These are phyloP conservation scores for Malassezia yamatoensis DNA, from an alignment of 1,284 basidiomycete species.

Conservation along the genomic window DNA sequence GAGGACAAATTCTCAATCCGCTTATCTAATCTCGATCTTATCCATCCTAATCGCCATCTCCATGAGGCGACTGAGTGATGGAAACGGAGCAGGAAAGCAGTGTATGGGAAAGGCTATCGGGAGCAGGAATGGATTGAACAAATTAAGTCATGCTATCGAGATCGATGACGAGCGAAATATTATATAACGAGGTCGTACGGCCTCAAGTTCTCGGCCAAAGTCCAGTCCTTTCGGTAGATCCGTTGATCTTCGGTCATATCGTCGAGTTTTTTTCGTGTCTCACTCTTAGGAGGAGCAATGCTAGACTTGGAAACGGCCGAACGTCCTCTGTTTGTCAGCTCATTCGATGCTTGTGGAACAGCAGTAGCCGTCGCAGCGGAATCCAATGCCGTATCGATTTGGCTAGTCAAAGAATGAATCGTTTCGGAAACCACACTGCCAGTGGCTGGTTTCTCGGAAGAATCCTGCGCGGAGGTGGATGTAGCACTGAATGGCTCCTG, in stretches of 20 bases:
- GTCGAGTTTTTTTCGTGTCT: background rate
- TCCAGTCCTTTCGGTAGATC: slow-evolving; percentile 15
- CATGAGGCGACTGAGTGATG: too few relatives aligned
- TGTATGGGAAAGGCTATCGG: too few relatives aligned
- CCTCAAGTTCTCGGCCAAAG: slow-evolving; percentile 9
- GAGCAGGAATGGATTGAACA: too few relatives aligned
- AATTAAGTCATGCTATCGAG: too few relatives aligned
- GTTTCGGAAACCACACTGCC: slow-evolving; percentile 4
- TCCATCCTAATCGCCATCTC: too few relatives aligned
- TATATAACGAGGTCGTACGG: slow-evolving; percentile 18
- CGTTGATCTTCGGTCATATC: slow-evolving; percentile 3
- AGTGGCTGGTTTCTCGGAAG: background rate
- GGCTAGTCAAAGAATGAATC: slow-evolving; percentile 9
- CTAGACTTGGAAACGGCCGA: background rate
- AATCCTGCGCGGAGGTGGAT: background rate
- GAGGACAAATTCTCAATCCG: too few relatives aligned
- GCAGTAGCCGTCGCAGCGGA: background rate
- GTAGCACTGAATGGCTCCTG: slow-evolving; percentile 5
- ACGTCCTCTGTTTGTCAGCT: background rate
- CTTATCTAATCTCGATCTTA: too few relatives aligned
- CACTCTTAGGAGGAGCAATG: background rate
- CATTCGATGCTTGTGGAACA: background rate
- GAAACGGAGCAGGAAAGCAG: too few relatives aligned
- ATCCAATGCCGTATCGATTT: slow-evolving; percentile 3
- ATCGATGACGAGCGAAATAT: too few relatives aligned